Conservation (phyloP, 768 basidiomycete species). For the Epithele typhae region DNA sequence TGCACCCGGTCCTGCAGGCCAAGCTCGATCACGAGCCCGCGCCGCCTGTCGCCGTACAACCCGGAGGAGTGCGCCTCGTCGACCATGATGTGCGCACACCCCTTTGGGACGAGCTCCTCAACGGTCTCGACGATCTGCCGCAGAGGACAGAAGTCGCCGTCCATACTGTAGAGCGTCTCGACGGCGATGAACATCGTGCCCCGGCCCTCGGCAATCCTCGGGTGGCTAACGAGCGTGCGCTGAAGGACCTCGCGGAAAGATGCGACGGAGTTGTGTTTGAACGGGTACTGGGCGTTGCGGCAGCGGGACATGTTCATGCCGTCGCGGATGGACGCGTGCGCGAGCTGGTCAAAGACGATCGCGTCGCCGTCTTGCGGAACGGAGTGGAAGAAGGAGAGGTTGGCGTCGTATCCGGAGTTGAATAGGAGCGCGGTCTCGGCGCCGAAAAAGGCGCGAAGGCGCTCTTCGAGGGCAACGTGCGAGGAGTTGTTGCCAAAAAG, state of each 20-base stretch:
- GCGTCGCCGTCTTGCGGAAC: slow-evolving; percentile 43
- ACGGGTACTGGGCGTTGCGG: slow-evolving; percentile 24
- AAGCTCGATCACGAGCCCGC: slow-evolving; percentile 41
- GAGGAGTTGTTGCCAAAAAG: slow-evolving; percentile 37
- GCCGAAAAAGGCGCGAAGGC: slow-evolving; percentile 34
- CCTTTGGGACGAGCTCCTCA: slow-evolving; percentile 32
- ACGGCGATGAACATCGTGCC: slow-evolving; percentile 43
- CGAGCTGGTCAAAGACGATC: slow-evolving; percentile 48
- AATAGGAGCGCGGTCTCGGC: slow-evolving; percentile 43
- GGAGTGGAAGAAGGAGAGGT: slow-evolving; percentile 42
- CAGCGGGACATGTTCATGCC: slow-evolving; percentile 41
- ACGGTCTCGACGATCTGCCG: slow-evolving; percentile 35
- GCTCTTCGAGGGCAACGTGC: slow-evolving; percentile 38
- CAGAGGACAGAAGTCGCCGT: slow-evolving; percentile 51
- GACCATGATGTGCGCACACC: slow-evolving; percentile 41
- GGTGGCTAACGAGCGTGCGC: slow-evolving; percentile 22
- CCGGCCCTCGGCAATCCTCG: slow-evolving; percentile 21
- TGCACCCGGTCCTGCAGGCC: slow-evolving; percentile 40
- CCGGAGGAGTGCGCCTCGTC: slow-evolving; percentile 60
- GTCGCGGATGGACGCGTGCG: slow-evolving; percentile 50
- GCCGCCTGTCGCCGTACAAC: slow-evolving; percentile 46
- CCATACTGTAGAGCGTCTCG: slow-evolving; percentile 59
- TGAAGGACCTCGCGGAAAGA: slow-evolving; percentile 29
- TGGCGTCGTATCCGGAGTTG: slow-evolving; percentile 52
- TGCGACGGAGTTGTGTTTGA: slow-evolving; percentile 43